A percentile compares a stretch with the other conserved stretches of the same genome.
Conservation (phyloP, 352 stramenopile genomes). For the Poterioochromonas sp. region DNA sequence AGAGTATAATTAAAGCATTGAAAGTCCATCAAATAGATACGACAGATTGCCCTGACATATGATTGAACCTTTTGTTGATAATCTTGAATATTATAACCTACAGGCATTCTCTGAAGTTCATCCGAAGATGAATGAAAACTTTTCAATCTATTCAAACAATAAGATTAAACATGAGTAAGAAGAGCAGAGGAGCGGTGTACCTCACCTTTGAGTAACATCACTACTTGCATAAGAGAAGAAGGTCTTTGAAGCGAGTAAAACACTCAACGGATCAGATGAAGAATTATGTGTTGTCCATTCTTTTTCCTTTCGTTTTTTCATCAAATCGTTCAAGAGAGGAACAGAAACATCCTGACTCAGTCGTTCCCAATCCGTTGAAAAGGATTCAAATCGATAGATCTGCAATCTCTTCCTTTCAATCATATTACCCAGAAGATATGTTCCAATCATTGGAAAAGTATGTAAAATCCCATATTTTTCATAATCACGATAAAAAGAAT, state of each 20-base stretch:
- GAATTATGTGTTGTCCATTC: neutral
- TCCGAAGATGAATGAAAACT: neutral
- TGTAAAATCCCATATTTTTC: neutral
- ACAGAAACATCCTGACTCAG: neutral
- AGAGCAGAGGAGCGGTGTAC: neutral
- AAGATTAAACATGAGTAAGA: neutral
- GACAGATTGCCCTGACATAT: constrained; percentile 3
- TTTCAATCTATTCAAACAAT: neutral
- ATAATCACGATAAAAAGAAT: neutral
- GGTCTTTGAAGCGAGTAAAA: neutral
- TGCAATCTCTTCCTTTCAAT: neutral
- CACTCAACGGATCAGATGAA: neutral
- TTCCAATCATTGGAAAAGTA: neutral
- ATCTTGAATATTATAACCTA: neutral
- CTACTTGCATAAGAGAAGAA: constrained; percentile 4
- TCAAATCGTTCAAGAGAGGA: neutral
- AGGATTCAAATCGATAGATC: neutral
- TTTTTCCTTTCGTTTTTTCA: neutral
- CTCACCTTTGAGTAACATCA: neutral
- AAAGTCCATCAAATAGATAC: constrained; percentile 14
- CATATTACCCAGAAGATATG: neutral
- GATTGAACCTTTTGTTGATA: neutral
- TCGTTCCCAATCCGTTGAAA: neutral
- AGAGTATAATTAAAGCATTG: neutral
- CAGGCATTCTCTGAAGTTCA: neutral